A percentile compares a stretch with the other conserved stretches of the same genome.
Evolutionary conservation across 352 stramenopile genomes (phyloP).

Genomic region (Globisporangium nagaii): DNA sequence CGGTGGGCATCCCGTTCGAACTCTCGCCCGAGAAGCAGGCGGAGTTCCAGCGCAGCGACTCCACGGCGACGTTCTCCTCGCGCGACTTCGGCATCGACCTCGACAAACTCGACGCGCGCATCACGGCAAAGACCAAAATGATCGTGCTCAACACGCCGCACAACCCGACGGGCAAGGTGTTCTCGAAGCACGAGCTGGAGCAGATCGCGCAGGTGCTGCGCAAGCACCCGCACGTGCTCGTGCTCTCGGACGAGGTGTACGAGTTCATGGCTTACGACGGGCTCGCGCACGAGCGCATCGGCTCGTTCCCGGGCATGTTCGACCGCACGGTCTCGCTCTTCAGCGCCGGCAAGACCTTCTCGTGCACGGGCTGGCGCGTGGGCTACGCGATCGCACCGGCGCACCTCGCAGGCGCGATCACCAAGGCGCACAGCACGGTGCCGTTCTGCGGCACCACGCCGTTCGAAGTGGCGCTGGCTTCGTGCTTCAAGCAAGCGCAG

Average conservation of each 20-base stretch:
- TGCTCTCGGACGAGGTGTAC: constrained; percentile 98
- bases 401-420: constrained; percentile 55
- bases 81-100: constrained; percentile 83
- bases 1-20: constrained; percentile 64
- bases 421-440: constrained; percentile 75
- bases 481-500: constrained; percentile 82
- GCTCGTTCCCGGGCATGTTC: constrained; percentile 75
- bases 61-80: constrained; percentile 44
- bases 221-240: constrained; percentile 85
- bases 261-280: constrained; percentile 95
- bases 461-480: constrained; percentile 91
- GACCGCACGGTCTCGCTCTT: constrained; percentile 91
- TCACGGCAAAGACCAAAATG: constrained; percentile 91
- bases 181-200: constrained; percentile 91
- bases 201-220: constrained; percentile 83
- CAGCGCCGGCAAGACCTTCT: constrained; percentile 92
- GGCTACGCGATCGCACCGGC: constrained; percentile 73
- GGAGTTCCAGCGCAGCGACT: constrained; percentile 28
- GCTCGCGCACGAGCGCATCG: constrained; percentile 60
- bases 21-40: constrained; percentile 38
- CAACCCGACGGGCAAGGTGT: constrained; percentile 99
- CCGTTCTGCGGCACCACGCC: constrained; percentile 95
- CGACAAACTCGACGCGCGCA: constrained; percentile 69
- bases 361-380: constrained; percentile 91
- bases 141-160: constrained; percentile 98